Evolutionary conservation across 306 rosid genomes (phyloP).

Genomic region (Citrullus amarus): DNA sequence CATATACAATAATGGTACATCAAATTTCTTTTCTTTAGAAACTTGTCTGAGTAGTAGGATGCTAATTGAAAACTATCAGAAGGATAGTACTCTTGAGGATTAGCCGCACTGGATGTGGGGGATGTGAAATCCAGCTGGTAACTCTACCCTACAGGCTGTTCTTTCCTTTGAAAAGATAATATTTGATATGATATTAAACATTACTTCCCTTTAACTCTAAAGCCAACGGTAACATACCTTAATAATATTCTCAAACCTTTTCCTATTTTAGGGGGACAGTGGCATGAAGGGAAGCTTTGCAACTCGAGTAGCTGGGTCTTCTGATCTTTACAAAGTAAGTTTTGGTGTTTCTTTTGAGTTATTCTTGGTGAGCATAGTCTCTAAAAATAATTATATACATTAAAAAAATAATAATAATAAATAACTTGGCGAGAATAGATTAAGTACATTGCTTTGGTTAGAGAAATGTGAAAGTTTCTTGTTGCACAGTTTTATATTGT

Average conservation of each 20-base stretch:
- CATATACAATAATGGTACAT: background rate
- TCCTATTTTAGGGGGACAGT: constrained; percentile 47
- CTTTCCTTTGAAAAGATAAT: background rate
- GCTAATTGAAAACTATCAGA: background rate
- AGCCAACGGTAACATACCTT: background rate
- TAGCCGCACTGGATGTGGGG: background rate
- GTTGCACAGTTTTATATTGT: background rate
- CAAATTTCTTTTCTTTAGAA: background rate
- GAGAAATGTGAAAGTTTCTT: background rate
- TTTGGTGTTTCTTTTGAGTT: background rate
- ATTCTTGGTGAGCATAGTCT: background rate
- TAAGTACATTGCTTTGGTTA: background rate
- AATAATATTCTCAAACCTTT: background rate
- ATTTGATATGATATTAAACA: background rate
- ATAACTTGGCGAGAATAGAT: background rate
- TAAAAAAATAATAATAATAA: no score
- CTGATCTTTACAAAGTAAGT: constrained; percentile 86
- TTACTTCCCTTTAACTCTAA: background rate
- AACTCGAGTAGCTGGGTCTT: constrained; percentile 86
- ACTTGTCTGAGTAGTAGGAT: background rate
- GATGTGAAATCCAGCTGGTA: background rate
- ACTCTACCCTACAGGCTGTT: background rate
- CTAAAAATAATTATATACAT: background rate
- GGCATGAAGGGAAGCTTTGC: constrained; percentile 90
- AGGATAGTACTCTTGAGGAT: background rate